These are phyloP conservation scores for Cenchrus fungigraminus DNA, from an alignment of 176 grass and related monocot genomes.

Conservation along the genomic window DNA sequence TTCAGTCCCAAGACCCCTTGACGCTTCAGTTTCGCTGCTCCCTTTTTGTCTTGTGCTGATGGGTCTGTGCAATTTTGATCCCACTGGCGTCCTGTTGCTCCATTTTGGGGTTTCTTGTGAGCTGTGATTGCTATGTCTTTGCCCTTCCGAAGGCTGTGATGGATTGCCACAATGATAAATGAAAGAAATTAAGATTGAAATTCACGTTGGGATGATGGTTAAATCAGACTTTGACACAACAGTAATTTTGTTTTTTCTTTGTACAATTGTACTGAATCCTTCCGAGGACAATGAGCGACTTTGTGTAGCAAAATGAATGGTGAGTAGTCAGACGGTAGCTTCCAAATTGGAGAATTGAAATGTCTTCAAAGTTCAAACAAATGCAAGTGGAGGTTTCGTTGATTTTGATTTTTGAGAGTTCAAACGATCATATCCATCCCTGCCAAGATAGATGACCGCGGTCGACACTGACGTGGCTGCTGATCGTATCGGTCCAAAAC, in stretches of 20 bases:
- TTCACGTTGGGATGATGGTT: too few relatives aligned
- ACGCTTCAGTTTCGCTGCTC: constrained; percentile 6
- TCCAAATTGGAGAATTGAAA: neutral
- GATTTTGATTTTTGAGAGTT: neutral
- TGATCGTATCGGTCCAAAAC: neutral
- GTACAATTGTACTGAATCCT: neutral
- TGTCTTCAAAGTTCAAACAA: accelerated
- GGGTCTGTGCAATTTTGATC: neutral
- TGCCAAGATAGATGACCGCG: neutral
- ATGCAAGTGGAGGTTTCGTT: neutral
- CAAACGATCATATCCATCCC: neutral
- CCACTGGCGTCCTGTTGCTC: neutral
- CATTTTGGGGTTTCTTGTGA: neutral
- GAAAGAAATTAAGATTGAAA: neutral
- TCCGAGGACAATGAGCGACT: neutral
- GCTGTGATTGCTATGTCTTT: neutral
- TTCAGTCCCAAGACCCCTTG: too few relatives aligned
- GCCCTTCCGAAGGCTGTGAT: neutral
- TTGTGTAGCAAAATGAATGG: neutral
- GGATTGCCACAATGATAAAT: neutral
- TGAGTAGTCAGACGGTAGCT: neutral
- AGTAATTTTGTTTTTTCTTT: neutral
- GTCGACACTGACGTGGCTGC: neutral
- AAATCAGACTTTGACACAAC: neutral
- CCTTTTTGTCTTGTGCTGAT: neutral